Percentiles rank a stretch among this genome's conserved stretches.
Evolutionary conservation across 805 yeast species (phyloP).

Genomic region (Myxozyma kluyveri): DNA sequence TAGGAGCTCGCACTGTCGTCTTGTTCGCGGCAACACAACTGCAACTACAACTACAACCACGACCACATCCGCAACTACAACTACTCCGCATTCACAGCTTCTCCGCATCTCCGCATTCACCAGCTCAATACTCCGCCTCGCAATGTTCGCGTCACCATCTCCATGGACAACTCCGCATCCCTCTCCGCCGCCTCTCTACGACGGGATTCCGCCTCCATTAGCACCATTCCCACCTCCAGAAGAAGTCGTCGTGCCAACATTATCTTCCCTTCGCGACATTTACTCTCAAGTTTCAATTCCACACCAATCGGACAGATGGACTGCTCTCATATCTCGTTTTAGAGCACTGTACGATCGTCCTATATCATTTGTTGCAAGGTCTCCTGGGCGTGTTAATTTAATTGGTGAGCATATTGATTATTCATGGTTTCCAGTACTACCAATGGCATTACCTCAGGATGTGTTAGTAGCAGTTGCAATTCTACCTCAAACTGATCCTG

Average conservation of each 20-base stretch:
- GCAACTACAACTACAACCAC: neutral
- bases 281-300: constrained; percentile 13
- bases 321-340: constrained; percentile 10
- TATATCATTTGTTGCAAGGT: constrained; percentile 53
- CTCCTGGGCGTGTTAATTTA: constrained; percentile 75
- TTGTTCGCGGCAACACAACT: too few species aligned
- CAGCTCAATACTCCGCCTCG: neutral
- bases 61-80: neutral
- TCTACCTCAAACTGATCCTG: constrained; percentile 26
- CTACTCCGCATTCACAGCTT: neutral
- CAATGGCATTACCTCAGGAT: constrained; percentile 71
- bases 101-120: neutral
- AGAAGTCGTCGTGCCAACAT: constrained; percentile 22
- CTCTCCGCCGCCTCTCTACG: constrained; percentile 16
- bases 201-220: constrained; percentile 4
- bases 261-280: constrained; percentile 12
- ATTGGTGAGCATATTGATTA: constrained; percentile 78
- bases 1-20: neutral
- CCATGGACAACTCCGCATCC: constrained; percentile 26
- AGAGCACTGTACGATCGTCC: constrained; percentile 16
- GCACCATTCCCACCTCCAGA: constrained; percentile 10
- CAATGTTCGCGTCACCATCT: constrained; percentile 14
- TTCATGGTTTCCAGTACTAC: constrained; percentile 63
- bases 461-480: constrained; percentile 53
- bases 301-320: constrained; percentile 21